phyloP scores from a whole-genome alignment of 2,329 filamentous ascomycete genomes.

The Diaporthe ampelina region DNA sequence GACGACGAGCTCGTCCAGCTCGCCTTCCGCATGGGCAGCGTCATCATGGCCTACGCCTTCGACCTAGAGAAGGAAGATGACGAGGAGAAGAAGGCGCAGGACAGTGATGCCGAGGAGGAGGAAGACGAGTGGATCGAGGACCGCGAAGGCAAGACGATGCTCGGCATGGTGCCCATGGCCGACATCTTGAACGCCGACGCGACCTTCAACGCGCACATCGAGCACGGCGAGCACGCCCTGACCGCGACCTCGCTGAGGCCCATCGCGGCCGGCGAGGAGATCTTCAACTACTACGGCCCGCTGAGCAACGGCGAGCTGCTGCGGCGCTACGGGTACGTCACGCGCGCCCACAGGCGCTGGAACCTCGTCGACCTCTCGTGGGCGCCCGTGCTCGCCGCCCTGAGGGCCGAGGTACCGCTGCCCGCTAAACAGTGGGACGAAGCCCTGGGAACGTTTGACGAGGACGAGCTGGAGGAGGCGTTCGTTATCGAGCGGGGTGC shows the following conservation, averaged over 20 bases:
- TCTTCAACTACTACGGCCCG: slow-evolving; percentile 91
- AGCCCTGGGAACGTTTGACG: slow-evolving; percentile 56
- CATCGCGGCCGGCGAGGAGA: slow-evolving; percentile 79
- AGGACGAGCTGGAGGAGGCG: slow-evolving; percentile 76
- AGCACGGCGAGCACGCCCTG: slow-evolving; percentile 68
- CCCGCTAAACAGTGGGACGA: slow-evolving; percentile 44
- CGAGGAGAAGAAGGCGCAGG: slow-evolving; percentile 43
- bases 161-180: slow-evolving; percentile 92
- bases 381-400: slow-evolving; percentile 63
- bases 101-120: slow-evolving; percentile 68
- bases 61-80: slow-evolving; percentile 73
- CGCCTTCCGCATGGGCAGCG: slow-evolving; percentile 86
- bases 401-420: slow-evolving; percentile 55
- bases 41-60: slow-evolving; percentile 95
- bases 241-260: slow-evolving; percentile 79
- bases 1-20: slow-evolving; percentile 63
- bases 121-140: slow-evolving; percentile 78
- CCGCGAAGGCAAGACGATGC: slow-evolving; percentile 68
- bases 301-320: slow-evolving; percentile 86
- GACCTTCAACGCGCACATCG: slow-evolving; percentile 79
- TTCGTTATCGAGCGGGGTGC: slow-evolving; percentile 76
- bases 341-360: slow-evolving; percentile 79
- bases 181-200: slow-evolving; percentile 93
- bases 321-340: slow-evolving; percentile 90
- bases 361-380: slow-evolving; percentile 86